phyloP scores from a whole-genome alignment of 768 basidiomycete species.

The Lactarius psammicola region DNA sequence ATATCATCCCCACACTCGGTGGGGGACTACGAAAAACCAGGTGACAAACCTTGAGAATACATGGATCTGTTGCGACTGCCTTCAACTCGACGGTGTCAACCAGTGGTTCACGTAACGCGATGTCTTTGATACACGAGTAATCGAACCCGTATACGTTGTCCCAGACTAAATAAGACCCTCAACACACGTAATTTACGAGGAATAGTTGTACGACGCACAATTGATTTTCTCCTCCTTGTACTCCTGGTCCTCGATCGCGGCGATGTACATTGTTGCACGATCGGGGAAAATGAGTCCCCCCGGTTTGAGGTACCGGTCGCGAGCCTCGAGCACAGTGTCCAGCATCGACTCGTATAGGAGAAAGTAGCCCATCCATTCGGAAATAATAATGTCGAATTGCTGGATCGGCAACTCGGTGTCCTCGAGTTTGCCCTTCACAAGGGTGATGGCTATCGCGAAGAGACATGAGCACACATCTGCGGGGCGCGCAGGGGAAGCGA shows the following conservation, averaged over 20 bases:
- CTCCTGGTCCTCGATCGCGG: constrained; percentile 98
- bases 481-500: background rate
- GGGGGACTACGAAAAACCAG: background rate
- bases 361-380: constrained; percentile 99
- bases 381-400: constrained; percentile 97
- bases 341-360: constrained; percentile 99
- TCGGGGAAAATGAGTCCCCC: constrained; percentile 96
- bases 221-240: constrained; percentile 99
- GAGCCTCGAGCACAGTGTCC: constrained; percentile 93
- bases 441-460: constrained; percentile 70
- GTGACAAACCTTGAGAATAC: constrained; percentile 69
- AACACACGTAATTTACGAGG: constrained; percentile 8
- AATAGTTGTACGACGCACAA: constrained; percentile 57
- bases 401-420: constrained; percentile 85
- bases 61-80: constrained; percentile 92
- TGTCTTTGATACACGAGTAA: constrained; percentile 99
- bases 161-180: constrained; percentile 69
- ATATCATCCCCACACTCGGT: background rate
- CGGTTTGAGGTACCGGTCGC: constrained; percentile 93
- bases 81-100: constrained; percentile 99
- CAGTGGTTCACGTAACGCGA: constrained; percentile 91
- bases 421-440: constrained; percentile 98
- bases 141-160: constrained; percentile 99
- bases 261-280: constrained; percentile 85
- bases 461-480: constrained; percentile 6